phyloP scores from a whole-genome alignment of 805 yeast genomes.

The Lachancea kluyveri region DNA sequence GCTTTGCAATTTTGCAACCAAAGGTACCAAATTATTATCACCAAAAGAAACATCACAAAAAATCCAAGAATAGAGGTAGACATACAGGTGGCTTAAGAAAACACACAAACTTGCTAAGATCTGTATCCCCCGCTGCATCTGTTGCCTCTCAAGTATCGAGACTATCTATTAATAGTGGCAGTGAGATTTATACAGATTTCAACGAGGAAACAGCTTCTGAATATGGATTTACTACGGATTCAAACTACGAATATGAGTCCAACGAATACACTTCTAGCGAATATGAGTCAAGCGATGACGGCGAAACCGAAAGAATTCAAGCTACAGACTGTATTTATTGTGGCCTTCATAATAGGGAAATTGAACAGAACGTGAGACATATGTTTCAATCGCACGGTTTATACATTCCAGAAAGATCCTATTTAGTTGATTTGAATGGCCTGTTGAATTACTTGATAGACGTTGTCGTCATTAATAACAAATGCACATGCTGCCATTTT shows the following conservation, averaged over 20 bases:
- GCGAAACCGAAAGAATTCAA: constrained; percentile 32
- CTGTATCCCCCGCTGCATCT: constrained; percentile 48
- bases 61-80: constrained; percentile 25
- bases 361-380: constrained; percentile 61
- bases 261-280: constrained; percentile 27
- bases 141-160: constrained; percentile 49
- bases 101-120: constrained; percentile 24
- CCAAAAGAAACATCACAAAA: constrained; percentile 7
- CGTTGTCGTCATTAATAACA: constrained; percentile 73
- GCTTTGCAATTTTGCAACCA: constrained; percentile 32
- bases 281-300: constrained; percentile 25
- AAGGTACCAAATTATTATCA: constrained; percentile 12
- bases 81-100: constrained; percentile 6
- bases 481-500: constrained; percentile 76
- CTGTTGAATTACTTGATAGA: constrained; percentile 71
- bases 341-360: constrained; percentile 44
- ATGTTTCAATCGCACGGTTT: constrained; percentile 80
- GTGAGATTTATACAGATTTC: constrained; percentile 31
- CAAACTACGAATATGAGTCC: constrained; percentile 29
- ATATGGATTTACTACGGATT: constrained; percentile 37
- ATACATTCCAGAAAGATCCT: constrained; percentile 77
- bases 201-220: constrained; percentile 48
- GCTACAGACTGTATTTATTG: constrained; percentile 51
- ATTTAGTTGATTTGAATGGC: constrained; percentile 62
- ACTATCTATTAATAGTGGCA: constrained; percentile 32